phyloP scores from a whole-genome alignment of 257 asterid species.

The Gentiana straminea region DNA sequence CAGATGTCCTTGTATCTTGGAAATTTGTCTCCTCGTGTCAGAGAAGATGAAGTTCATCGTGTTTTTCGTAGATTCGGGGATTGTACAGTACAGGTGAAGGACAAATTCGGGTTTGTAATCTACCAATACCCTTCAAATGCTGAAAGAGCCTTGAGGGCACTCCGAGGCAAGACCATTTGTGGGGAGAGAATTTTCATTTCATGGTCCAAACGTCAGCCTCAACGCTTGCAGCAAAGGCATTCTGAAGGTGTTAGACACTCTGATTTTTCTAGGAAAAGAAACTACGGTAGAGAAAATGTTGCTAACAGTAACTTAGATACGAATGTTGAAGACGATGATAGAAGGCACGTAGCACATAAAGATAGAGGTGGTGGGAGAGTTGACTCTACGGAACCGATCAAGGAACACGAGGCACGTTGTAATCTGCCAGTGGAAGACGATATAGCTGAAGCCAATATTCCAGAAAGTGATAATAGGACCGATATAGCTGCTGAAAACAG shows the following conservation, averaged over 20 bases:
- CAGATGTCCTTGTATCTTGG: constrained; percentile 71
- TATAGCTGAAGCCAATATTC: constrained; percentile 15
- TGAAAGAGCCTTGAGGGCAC: constrained; percentile 47
- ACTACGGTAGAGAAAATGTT: constrained; percentile 15
- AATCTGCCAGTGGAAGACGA: constrained; percentile 14
- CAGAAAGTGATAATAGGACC: constrained; percentile 34
- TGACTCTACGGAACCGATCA: constrained; percentile 19
- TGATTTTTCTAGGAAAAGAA: constrained; percentile 22
- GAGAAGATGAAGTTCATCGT: constrained; percentile 35
- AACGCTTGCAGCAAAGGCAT: constrained; percentile 18
- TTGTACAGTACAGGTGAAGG: constrained; percentile 42
- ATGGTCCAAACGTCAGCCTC: constrained; percentile 64
- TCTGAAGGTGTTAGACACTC: constrained; percentile 20
- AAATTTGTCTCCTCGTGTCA: constrained; percentile 34
- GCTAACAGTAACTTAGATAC: constrained; percentile 14
- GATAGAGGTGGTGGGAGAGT: constrained; percentile 15
- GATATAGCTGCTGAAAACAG: constrained; percentile 24
- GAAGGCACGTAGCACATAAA: constrained; percentile 11
- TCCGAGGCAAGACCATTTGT: constrained; percentile 47
- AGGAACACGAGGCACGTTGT: constrained; percentile 15
- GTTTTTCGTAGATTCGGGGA: constrained; percentile 51
- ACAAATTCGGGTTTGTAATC: constrained; percentile 47
- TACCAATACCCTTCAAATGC: constrained; percentile 49
- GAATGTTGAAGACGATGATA: constrained; percentile 13
- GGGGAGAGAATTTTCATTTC: constrained; percentile 42